phyloP scores from a whole-genome alignment of 345 rosid genomes.

The Euphorbia pulcherrima region DNA sequence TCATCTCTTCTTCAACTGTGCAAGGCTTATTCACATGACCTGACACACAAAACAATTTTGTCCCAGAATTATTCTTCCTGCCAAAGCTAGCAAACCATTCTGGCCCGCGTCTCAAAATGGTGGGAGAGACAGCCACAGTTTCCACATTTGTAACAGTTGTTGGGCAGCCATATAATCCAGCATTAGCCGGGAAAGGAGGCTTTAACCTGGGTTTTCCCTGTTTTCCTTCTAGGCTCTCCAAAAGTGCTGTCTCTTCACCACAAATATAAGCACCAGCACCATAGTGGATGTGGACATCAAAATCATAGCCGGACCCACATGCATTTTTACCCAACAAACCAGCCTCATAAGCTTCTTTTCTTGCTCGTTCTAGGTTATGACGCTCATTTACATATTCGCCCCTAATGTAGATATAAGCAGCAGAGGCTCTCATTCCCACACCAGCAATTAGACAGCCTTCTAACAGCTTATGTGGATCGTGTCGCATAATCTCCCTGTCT shows the following conservation, averaged over 20 bases:
- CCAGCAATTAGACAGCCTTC: slow-evolving; percentile 99
- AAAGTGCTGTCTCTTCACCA: slow-evolving; percentile 96
- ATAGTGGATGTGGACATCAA: slow-evolving; percentile 89
- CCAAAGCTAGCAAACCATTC: slow-evolving; percentile 99
- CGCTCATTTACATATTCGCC: slow-evolving; percentile 97
- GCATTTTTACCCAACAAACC: slow-evolving; percentile 94
- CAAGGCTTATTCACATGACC: slow-evolving; percentile 96
- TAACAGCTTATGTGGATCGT: slow-evolving; percentile 91
- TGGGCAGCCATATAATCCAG: slow-evolving; percentile 95
- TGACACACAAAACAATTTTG: slow-evolving; percentile 76
- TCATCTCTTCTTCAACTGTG: slow-evolving; percentile 97
- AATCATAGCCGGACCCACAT: slow-evolving; percentile 96
- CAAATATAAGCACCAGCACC: slow-evolving; percentile 99
- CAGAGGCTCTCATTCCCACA: slow-evolving; percentile 95
- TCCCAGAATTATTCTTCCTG: slow-evolving; percentile 87
- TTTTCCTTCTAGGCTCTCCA: slow-evolving; percentile 96
- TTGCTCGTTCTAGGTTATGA: slow-evolving; percentile 65
- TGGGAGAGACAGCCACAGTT: slow-evolving; percentile 95
- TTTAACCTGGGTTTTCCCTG: slow-evolving; percentile 98
- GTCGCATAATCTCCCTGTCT: slow-evolving; percentile 97
- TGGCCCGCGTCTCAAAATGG: slow-evolving; percentile 91
- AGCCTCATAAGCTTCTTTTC: slow-evolving; percentile 88
- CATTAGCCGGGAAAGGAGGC: slow-evolving; percentile 99
- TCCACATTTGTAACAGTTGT: slow-evolving; percentile 96
- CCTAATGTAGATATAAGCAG: slow-evolving; percentile 93